Conservation (phyloP, 108 stramenopile species). For the Conticribra guillardii region DNA sequence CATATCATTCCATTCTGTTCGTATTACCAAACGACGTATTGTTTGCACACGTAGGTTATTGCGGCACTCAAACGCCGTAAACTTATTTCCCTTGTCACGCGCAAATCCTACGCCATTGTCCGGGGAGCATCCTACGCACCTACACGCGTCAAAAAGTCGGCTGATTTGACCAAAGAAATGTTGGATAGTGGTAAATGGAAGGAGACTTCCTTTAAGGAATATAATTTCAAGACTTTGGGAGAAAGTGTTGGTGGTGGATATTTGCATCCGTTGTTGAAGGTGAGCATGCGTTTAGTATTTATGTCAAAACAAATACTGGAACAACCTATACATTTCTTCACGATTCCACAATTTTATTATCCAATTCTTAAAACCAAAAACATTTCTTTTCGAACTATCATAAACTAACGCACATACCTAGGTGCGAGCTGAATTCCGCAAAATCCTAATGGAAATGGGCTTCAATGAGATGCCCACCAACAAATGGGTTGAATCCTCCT, state of each 20-base stretch:
- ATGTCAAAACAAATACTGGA: no score
- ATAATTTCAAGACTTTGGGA: conserved; percentile 95
- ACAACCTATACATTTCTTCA: no score
- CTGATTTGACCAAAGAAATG: conserved; percentile 98
- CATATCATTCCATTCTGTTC: background rate
- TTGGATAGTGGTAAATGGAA: conserved; percentile 93
- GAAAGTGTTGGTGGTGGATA: conserved; percentile 93
- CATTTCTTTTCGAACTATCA: no score
- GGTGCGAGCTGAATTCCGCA: conserved; percentile 94
- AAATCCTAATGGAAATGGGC: conserved; percentile 98
- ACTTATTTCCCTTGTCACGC: conserved; percentile 74
- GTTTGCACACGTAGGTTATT: conserved; percentile 21
- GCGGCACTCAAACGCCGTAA: conserved; percentile 70
- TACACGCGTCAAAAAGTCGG: conserved; percentile 89
- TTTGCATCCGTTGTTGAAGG: conserved; percentile 86
- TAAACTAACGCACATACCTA: no score
- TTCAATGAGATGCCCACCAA: conserved; percentile 99
- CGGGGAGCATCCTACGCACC: conserved; percentile 86
- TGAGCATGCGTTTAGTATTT: background rate
- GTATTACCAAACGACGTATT: background rate
- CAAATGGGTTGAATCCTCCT: conserved; percentile 98
- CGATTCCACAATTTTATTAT: no score
- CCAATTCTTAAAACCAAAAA: no score
- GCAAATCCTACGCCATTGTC: conserved; percentile 86
- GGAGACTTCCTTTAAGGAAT: conserved; percentile 93